Conservation (phyloP, 2,329 filamentous ascomycete genomes). For the Purpureocillium lavendulum region DNA sequence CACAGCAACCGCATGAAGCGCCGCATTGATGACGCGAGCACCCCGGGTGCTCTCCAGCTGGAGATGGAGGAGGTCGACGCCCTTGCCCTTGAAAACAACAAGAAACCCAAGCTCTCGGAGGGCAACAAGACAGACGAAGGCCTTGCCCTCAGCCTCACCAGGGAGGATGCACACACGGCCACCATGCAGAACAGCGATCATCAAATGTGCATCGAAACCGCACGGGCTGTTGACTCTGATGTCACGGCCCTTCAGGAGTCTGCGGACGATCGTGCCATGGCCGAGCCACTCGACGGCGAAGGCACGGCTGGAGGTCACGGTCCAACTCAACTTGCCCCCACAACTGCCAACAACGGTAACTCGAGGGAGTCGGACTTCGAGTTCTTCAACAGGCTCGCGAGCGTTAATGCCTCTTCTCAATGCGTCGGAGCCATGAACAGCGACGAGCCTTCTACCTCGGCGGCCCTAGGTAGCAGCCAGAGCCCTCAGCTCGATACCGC, state of each 20-base stretch:
- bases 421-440: background rate
- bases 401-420: too few species aligned
- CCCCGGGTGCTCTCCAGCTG: background rate
- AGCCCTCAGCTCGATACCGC: background rate
- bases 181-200: background rate
- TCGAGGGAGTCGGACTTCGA: too few species aligned
- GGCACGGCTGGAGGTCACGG: background rate
- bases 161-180: too few species aligned
- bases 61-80: background rate
- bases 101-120: too few species aligned
- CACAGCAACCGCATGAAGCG: too few species aligned
- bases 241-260: background rate
- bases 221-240: background rate
- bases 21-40: background rate
- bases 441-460: background rate
- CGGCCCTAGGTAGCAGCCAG: too few species aligned
- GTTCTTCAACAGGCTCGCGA: too few species aligned
- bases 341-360: background rate
- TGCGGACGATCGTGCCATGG: background rate
- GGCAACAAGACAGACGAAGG: too few species aligned
- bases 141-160: too few species aligned
- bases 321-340: background rate
- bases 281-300: background rate
- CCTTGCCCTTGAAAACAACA: too few species aligned
- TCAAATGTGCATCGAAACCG: background rate